Evolutionary conservation across 2,329 filamentous ascomycete genomes (phyloP).

Genomic region (Aspergillus fructus): DNA sequence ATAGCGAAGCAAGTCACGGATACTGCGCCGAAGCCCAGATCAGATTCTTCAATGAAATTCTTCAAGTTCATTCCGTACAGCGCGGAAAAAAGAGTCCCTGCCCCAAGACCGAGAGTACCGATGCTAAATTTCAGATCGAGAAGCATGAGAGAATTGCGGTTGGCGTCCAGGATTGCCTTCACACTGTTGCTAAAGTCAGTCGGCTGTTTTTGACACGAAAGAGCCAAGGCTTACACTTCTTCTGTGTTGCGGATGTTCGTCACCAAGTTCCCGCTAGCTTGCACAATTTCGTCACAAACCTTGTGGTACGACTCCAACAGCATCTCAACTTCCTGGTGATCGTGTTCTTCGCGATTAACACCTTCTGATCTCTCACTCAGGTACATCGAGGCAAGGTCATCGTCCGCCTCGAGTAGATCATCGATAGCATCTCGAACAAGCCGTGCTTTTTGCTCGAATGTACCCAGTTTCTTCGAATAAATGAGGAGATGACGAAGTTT

Average conservation of each 20-base stretch:
- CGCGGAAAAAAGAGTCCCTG: constrained; percentile 93
- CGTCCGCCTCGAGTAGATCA: constrained; percentile 91
- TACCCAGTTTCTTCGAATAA: constrained; percentile 91
- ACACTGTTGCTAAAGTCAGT: constrained; percentile 57
- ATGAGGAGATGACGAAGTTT: constrained; percentile 89
- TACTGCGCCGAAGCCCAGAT: constrained; percentile 79
- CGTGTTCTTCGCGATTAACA: constrained; percentile 70
- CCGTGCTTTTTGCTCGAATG: constrained; percentile 95
- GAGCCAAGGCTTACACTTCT: constrained; percentile 71
- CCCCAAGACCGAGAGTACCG: constrained; percentile 87
- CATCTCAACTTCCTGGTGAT: constrained; percentile 97
- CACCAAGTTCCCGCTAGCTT: constrained; percentile 88
- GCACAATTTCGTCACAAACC: constrained; percentile 95
- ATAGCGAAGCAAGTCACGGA: constrained; percentile 69
- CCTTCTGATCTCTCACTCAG: constrained; percentile 82
- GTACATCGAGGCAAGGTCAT: constrained; percentile 94
- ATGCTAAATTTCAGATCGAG: constrained; percentile 96
- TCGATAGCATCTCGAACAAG: constrained; percentile 93
- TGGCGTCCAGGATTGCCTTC: constrained; percentile 94
- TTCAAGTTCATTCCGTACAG: constrained; percentile 99
- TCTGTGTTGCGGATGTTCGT: constrained; percentile 96
- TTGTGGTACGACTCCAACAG: constrained; percentile 96
- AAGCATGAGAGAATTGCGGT: constrained; percentile 97
- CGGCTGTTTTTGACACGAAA: background rate
- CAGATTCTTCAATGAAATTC: constrained; percentile 95